Percentiles rank a stretch among this genome's conserved stretches.
Conservation (phyloP, 306 rosid genomes). For the Trifolium subterraneum region DNA sequence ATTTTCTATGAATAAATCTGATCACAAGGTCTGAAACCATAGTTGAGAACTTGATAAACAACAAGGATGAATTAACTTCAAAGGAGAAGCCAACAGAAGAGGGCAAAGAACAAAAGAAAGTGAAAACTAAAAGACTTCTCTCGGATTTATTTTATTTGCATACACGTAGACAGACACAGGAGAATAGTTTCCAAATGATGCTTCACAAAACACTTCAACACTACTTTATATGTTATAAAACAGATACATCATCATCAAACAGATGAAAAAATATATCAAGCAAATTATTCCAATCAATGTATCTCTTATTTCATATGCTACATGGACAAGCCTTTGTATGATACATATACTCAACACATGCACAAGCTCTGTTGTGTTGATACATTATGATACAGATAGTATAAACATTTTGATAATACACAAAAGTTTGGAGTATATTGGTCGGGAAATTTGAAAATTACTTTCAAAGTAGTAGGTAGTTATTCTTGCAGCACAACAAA, state of each 20-base stretch:
- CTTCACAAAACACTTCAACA: slow-evolving; percentile 1
- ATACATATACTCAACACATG: slow-evolving; percentile 9
- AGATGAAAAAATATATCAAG: slow-evolving; percentile 9
- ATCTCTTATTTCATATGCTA: slow-evolving; percentile 39
- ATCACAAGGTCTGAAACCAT: slow-evolving; percentile 6
- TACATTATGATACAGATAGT: slow-evolving; percentile 42
- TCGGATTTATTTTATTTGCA: background rate
- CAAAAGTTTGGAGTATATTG: slow-evolving; percentile 42
- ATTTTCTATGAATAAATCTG: background rate
- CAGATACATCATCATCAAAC: slow-evolving; percentile 16
- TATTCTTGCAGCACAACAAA: slow-evolving; percentile 50
- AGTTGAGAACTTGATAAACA: slow-evolving; percentile 4
- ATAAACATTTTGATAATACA: slow-evolving; percentile 34
- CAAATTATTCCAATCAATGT: slow-evolving; percentile 27
- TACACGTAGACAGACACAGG: background rate
- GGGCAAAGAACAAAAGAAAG: background rate
- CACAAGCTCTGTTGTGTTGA: slow-evolving; percentile 17
- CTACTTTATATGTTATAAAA: slow-evolving; percentile 10
- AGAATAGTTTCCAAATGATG: background rate
- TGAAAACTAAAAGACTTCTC: background rate
- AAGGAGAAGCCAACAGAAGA: slow-evolving; percentile 11
- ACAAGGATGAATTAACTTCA: slow-evolving; percentile 5
- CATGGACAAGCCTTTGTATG: slow-evolving; percentile 34
- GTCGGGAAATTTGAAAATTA: slow-evolving; percentile 40
- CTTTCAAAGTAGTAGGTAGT: slow-evolving; percentile 23